These are phyloP conservation scores for Litsea cubeba DNA, from an alignment of 164 flowering plant genomes.

Conservation along the genomic window DNA sequence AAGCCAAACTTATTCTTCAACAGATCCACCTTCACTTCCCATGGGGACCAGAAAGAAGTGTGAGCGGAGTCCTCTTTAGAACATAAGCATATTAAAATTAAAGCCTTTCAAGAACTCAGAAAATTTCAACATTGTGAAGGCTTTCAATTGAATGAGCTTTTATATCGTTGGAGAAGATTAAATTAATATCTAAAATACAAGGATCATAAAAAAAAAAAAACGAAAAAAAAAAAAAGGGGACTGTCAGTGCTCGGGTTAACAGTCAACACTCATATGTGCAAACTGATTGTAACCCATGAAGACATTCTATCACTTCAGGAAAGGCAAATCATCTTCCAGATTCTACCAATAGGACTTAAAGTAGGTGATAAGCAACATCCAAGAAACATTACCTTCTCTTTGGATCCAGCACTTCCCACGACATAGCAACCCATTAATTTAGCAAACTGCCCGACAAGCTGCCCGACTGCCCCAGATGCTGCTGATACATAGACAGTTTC, in stretches of 20 bases:
- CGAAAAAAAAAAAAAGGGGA: not conserved
- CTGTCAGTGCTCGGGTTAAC: not conserved
- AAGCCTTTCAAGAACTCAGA: not conserved
- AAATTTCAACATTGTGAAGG: not conserved
- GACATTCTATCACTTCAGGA: not conserved
- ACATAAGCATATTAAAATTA: not conserved
- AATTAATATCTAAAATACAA: not conserved
- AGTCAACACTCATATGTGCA: not conserved
- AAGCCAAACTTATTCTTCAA: slow-evolving; percentile 22
- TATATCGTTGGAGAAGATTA: not conserved
- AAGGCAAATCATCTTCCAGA: not conserved
- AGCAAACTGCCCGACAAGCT: slow-evolving; percentile 58
- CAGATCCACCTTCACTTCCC: slow-evolving; percentile 12
- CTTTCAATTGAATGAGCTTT: not conserved
- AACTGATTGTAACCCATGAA: not conserved
- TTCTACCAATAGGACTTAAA: not conserved
- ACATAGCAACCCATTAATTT: slow-evolving; percentile 53
- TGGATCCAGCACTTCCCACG: slow-evolving; percentile 59
- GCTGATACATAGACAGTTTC: slow-evolving; percentile 51
- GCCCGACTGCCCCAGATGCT: slow-evolving; percentile 61
- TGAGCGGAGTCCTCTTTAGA: not conserved
- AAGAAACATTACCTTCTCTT: slow-evolving; percentile 37
- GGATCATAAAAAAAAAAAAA: not conserved
- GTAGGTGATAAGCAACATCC: not conserved
- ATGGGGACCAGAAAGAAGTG: not conserved